Evolutionary conservation across 352 stramenopile species (phyloP).

Genomic region (Peronospora destructor): DNA sequence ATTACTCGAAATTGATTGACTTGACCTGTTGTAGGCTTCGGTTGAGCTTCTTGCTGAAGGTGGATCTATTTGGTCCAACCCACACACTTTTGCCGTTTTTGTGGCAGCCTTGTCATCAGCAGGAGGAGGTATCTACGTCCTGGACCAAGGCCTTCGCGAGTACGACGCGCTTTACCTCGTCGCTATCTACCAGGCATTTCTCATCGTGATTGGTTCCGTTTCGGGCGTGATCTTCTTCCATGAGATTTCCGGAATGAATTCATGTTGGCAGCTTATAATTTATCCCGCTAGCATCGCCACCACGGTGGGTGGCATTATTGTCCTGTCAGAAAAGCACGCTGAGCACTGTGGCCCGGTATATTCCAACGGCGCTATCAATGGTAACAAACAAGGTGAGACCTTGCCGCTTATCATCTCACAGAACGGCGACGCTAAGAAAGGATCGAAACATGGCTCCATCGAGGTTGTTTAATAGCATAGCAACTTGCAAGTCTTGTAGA

Average conservation of each 20-base stretch:
- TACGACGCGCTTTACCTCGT: slow-evolving; percentile 86
- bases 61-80: slow-evolving; percentile 49
- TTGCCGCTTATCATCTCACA: slow-evolving; percentile 39
- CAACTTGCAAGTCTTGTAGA: slow-evolving; percentile 1
- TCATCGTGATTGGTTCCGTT: slow-evolving; percentile 81
- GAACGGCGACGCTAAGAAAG: slow-evolving; percentile 19
- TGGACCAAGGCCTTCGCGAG: slow-evolving; percentile 68
- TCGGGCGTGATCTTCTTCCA: slow-evolving; percentile 86
- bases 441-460: slow-evolving; percentile 35
- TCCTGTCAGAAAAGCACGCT: slow-evolving; percentile 77
- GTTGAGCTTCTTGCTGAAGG: slow-evolving; percentile 76
- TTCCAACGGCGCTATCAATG: slow-evolving; percentile 26
- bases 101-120: slow-evolving; percentile 50
- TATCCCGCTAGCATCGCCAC: slow-evolving; percentile 76
- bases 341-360: slow-evolving; percentile 38
- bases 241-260: slow-evolving; percentile 74
- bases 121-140: slow-evolving; percentile 72
- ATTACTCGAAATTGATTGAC: neutral
- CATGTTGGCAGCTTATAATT: slow-evolving; percentile 71
- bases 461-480: slow-evolving; percentile 25
- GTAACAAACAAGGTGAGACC: slow-evolving; percentile 36
- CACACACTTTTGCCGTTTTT: slow-evolving; percentile 77
- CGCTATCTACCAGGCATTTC: slow-evolving; percentile 77
- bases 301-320: slow-evolving; percentile 70
- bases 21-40: slow-evolving; percentile 42